Percentiles rank a stretch among this genome's conserved stretches.
phyloP scores from a whole-genome alignment of 2,329 filamentous ascomycete genomes.

The Grosmannia serpens region DNA sequence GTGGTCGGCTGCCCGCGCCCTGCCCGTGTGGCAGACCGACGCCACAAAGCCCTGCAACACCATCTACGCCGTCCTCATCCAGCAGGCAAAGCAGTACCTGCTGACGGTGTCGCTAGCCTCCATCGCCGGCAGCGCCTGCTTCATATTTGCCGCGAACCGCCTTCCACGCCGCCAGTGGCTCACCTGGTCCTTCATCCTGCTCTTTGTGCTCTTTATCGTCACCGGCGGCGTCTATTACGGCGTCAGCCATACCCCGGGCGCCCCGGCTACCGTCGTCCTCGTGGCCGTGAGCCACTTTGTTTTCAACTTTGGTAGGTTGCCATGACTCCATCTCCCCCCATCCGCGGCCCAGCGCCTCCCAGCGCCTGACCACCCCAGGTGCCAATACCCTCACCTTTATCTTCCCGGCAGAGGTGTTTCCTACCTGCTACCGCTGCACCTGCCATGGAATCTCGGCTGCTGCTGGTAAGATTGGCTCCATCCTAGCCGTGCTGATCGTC shows the following conservation, averaged over 20 bases:
- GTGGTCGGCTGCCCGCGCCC: constrained; percentile 24
- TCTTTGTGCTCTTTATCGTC: constrained; percentile 34
- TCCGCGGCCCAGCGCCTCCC: no score
- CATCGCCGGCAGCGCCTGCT: constrained; percentile 36
- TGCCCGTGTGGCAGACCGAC: constrained; percentile 40
- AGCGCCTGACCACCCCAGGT: constrained; percentile 18
- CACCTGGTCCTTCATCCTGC: constrained; percentile 34
- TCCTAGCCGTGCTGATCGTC: constrained; percentile 38
- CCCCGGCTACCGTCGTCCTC: constrained; percentile 35
- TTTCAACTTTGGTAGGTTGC: constrained; percentile 39
- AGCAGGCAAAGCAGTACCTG: constrained; percentile 41
- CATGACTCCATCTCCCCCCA: no score
- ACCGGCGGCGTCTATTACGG: constrained; percentile 39
- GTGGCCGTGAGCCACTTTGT: constrained; percentile 42
- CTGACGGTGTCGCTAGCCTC: constrained; percentile 40
- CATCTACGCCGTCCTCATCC: constrained; percentile 38
- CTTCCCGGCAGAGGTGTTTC: constrained; percentile 53
- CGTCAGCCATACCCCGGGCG: constrained; percentile 27
- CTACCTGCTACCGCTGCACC: constrained; percentile 49
- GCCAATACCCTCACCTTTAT: constrained; percentile 54
- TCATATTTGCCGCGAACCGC: constrained; percentile 34
- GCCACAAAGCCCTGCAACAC: constrained; percentile 35
- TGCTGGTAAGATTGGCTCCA: constrained; percentile 45
- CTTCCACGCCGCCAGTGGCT: constrained; percentile 37
- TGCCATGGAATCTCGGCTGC: constrained; percentile 52